Evolutionary conservation across 768 basidiomycete species (phyloP), one percentile per base, ranked within the genome.

Genomic region (Flagelloscypha sp.): DNA sequence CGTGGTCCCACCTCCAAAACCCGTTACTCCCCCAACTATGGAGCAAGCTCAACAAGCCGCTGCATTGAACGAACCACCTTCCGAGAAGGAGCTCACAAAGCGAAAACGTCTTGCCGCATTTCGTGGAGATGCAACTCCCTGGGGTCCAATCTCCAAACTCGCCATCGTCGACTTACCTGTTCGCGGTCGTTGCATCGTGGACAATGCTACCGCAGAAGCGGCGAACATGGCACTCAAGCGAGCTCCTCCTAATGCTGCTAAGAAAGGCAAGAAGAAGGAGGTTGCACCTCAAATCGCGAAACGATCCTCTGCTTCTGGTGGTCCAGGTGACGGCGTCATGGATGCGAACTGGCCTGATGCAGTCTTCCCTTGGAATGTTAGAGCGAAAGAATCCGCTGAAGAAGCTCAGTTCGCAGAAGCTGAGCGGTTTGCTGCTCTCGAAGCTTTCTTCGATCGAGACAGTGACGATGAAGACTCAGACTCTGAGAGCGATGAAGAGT

Each of bases 291-390:
- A 48, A 7, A 57, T 52, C 32, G 62, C 62, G 27, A 63, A 65
- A 45, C 56, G 56, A 41, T 40, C 47, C 0, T 37, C 46, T 2
- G 48, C 50, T 29, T 36, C 45, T 30, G 48, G 44, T 27, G 45
- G 41, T 5, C 46, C 50, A 13, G 65, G 65, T 24, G 56, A 56
- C n/a, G 43, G 50, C 4, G 31, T 51, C 2, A 68, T 72, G 23
- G 69, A 58, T 35, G 81, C 84, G 7, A 79, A 84, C 49, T 88
- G 86, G 85, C 79, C 79, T 6, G 86, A 89, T 47, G 45, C 63
- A 6, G 76, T 76, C 55, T 87, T 86, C 48, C 85, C 86, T 15
- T 89, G 85, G 86, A 70, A 70, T 32, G 50, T 79, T 44, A 64
- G 77, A 36, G 64, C 61, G n/a, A 65, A 73, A 42, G 70, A 79